A percentile compares a stretch with the other conserved stretches of the same genome.
phyloP scores from a whole-genome alignment of 306 rosid genomes.

The Citrullus mucosospermus region DNA sequence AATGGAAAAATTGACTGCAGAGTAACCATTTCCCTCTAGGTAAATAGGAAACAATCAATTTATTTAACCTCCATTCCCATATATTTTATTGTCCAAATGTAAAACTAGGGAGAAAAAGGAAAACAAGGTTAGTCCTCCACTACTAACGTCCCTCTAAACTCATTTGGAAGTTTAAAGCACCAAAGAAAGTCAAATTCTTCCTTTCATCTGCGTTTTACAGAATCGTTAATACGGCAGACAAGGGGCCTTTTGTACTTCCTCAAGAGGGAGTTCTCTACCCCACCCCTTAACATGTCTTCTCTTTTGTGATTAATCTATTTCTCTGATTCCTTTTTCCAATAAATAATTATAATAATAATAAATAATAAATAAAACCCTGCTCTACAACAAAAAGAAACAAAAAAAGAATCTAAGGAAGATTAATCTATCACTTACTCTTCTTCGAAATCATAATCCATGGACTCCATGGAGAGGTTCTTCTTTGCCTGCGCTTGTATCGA shows the following conservation, averaged over 20 bases:
- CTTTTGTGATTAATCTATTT: not conserved
- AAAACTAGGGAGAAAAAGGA: not conserved
- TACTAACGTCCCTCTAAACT: not conserved
- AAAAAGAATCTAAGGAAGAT: not conserved
- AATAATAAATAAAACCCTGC: not conserved
- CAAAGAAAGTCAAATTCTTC: not conserved
- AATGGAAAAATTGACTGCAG: not conserved
- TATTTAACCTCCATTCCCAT: not conserved
- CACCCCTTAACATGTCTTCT: not conserved
- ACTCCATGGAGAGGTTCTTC: constrained; percentile 94
- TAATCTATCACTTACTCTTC: constrained; percentile 64
- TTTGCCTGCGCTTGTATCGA: constrained; percentile 47
- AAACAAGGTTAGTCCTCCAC: not conserved
- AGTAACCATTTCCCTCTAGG: not conserved
- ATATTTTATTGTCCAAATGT: not conserved
- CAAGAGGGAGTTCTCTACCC: not conserved
- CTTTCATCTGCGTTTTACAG: not conserved
- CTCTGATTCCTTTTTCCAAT: not conserved
- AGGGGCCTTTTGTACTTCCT: not conserved
- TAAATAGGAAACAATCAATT: not conserved
- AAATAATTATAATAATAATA: not conserved
- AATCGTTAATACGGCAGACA: not conserved
- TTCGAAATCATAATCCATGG: constrained; percentile 36
- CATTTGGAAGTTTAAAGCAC: not conserved
- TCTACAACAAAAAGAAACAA: not conserved